A percentile compares a stretch with the other conserved stretches of the same genome.
phyloP scores from a whole-genome alignment of 805 yeast species.

The Diddensiella transvaalensis region DNA sequence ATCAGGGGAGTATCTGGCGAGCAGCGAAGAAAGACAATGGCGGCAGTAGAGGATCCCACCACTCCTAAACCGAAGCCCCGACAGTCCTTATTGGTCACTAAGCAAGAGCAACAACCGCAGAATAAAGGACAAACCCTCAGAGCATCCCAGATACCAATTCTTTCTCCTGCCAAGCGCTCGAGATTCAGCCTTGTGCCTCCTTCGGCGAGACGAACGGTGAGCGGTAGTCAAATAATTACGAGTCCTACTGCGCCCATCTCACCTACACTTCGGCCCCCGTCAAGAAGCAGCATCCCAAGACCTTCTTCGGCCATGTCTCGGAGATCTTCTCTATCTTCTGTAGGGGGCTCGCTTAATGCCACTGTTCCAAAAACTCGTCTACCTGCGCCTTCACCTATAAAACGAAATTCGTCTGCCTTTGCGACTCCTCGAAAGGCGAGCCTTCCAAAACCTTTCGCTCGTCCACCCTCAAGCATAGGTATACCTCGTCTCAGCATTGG shows the following conservation, averaged over 20 bases:
- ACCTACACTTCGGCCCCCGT: not conserved
- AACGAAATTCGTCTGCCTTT: not conserved
- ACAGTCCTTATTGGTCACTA: no score
- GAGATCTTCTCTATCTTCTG: not conserved
- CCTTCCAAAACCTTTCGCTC: not conserved
- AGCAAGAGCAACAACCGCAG: no score
- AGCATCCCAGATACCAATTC: slow-evolving; percentile 12
- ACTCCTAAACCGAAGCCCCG: not conserved
- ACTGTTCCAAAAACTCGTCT: not conserved
- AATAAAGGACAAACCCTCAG: not conserved
- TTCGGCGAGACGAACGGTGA: not conserved
- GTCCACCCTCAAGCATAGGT: not conserved
- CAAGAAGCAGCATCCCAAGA: slow-evolving; percentile 11
- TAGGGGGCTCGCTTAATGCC: not conserved
- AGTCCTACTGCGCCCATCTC: not conserved
- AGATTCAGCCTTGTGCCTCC: not conserved
- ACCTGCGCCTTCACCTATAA: not conserved
- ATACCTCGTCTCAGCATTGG: not conserved
- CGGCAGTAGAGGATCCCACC: not conserved
- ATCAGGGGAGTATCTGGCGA: not conserved
- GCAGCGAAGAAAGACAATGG: not conserved
- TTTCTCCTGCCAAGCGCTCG: slow-evolving; percentile 11
- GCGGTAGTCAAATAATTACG: no score
- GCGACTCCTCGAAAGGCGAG: slow-evolving; percentile 2
- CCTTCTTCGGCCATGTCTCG: slow-evolving; percentile 4